A percentile compares a stretch with the other conserved stretches of the same genome.
These are phyloP conservation scores for Aristolochia fimbriata DNA, from an alignment of 164 flowering plant genomes.

Conservation along the genomic window DNA sequence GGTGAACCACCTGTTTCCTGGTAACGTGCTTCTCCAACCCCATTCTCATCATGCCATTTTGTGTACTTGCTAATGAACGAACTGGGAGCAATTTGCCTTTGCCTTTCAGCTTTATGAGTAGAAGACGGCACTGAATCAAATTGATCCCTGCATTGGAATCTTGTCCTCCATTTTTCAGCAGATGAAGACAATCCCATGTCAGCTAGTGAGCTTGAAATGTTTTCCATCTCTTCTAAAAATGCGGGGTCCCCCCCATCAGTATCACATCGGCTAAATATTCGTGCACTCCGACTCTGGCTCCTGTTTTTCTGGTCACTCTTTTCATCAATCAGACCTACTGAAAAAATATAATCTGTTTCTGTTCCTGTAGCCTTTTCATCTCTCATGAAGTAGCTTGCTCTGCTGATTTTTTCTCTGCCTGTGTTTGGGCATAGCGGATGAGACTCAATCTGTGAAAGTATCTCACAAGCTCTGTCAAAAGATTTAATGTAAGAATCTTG, in stretches of 20 bases:
- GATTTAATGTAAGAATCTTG: constrained; percentile 62
- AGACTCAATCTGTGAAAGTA: constrained; percentile 44
- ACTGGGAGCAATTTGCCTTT: constrained; percentile 1
- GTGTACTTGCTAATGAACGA: background rate
- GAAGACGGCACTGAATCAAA: background rate
- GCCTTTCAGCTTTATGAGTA: constrained; percentile 1
- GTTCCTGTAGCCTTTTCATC: background rate
- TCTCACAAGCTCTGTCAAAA: constrained; percentile 53
- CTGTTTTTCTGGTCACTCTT: background rate
- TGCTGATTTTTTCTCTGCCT: background rate
- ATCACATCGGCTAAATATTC: background rate
- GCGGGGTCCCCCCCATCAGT: background rate
- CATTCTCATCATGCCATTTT: background rate
- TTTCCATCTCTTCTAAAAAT: constrained; percentile 3
- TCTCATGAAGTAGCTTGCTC: background rate
- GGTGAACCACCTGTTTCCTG: constrained; percentile 1
- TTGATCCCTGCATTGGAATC: background rate
- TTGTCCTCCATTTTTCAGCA: background rate
- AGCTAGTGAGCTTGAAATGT: background rate
- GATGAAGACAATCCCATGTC: background rate
- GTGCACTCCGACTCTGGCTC: background rate
- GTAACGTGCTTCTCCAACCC: background rate
- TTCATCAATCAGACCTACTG: background rate
- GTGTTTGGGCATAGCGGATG: constrained; percentile 3
- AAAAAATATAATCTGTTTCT: background rate